Evolutionary conservation across 768 basidiomycete genomes (phyloP), one percentile per base, ranked within the genome.

Genomic region (Suillus subalutaceus): DNA sequence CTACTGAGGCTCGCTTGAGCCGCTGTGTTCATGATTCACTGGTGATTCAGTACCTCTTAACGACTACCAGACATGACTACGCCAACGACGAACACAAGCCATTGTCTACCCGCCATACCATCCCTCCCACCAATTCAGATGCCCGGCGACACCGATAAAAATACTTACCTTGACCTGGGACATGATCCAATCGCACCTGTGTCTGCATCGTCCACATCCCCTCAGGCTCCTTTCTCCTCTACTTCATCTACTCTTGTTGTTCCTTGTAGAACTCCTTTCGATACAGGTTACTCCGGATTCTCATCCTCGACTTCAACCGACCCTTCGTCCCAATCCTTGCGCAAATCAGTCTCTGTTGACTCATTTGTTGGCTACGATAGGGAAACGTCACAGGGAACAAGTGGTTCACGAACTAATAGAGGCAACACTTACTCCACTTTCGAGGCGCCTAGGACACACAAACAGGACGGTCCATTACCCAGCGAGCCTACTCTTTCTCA

Each of bases 281-380:
- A n/a, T 23, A 38, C 56, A 20, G 35, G 50, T 20, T 23, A 32
- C 46, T 65, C 66, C 20, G 59, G 26, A 23, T 18, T 61, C 30
- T 37, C 65, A 55, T 65, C 44, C 43, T 30, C 62, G 30, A 32
- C 73, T 59, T 67, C 75, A 46, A 61, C 75, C 60, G 74, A 72
- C 71, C 69, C 65, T 23, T 65, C 69, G 46, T 62, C 71, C 43
- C 74, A 75, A 63, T 74, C 73, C 66, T 84, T 93, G 63, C 85
- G 90, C 71, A 92, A 92, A 79, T 90, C 91, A 37, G 77, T 90
- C 66, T 93, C 92, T 26, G 90, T 88, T 66, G 92, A 93, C 76
- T 93, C 92, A 12, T 89, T 93, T 75, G 83, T 85, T 59, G 80
- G 79, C 43, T 80, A 80, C 72, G 77, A 78, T 69, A 79, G 79